Base-by-base conservation (phyloP, 1,284 basidiomycete species). In the Thecaphora thlaspeos region DNA sequence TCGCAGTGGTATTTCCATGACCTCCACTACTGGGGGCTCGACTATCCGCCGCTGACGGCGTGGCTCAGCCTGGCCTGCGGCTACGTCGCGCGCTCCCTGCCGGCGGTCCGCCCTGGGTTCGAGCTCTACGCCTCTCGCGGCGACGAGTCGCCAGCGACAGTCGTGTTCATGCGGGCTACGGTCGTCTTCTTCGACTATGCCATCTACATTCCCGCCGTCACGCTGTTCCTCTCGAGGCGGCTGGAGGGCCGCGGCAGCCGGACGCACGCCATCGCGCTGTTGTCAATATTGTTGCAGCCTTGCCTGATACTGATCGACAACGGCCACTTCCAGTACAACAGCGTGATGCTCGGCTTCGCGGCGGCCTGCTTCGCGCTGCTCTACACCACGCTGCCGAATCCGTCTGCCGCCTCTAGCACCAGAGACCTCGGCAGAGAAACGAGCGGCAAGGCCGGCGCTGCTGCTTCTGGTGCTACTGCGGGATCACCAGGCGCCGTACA, bases 1-100 rank as follows among this genome's bases (percentile, higher is more conserved):
- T 81, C 80, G 10, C 79, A 87, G 66, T 94, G 91, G 91, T 94
- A 94, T 78, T 85, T 80, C 2, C 89, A 91, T 77, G 89, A 93
- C 70, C 81, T 90, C 30, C 84, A 84, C 45, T 93, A 93, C 69
- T 95, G 91, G 91, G 90, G 90, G 0, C 82, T 95, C 46, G 73
- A 78, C 57, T 76, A 95, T 79, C 91, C 91, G 3, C 91, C 91
- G 9, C 75, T 95, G 49, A 94, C 92, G 1, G 92, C 90, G 82
- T 86, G 68, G 63, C 52, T 67, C 48, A 52, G 64, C 50, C 41
- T 63, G 44, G 59, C 43, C 17, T 71, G 60, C 21, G 66, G 54
- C 11, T 55, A 50, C 15, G 39, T 60, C 17, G 51, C 57, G 10
- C 28, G 48, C 8, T 38, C 50, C 11, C 58, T 75, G 24, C 67